Evolutionary conservation across 805 yeast genomes (phyloP), one percentile per base, ranked within the genome.

Genomic region (Candida maltosa): DNA sequence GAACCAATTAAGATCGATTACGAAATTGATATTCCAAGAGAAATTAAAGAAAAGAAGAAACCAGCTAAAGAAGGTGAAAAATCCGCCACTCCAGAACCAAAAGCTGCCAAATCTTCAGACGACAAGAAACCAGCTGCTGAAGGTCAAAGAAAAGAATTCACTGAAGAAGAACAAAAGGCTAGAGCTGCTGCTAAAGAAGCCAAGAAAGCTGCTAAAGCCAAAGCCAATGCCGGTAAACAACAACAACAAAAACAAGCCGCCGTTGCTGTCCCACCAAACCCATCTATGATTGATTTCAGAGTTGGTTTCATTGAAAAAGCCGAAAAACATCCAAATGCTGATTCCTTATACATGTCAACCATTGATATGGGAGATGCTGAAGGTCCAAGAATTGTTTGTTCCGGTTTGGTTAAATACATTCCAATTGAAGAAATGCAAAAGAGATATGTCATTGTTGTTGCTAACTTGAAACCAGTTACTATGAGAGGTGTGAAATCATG

Each of bases 221-320:
- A 73, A 47, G 78, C 78, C 16, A 70, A 76, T 58, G 77, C 80
- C 49, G 69, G n/a, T n/a, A n/a, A 64, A 36, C 62, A 60, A 35
- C 54, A 57, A 31, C 74, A 75, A 39, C 69, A 73, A 53, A 74
- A 75, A 39, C 68, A 73, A 52, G 60, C 59, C 32, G 70, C 69
- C 26, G 66, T 69, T 30, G 65, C 70, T 30, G 81, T 72, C 22
- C 83, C 85, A 36, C 82, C 91, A 49, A 72, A 70, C 49, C 96
- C 97, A 39, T 76, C 95, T 14, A 69, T 81, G 73, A 79, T 93
- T 56, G 97, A 89, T 58, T 79, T 93, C 65, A 80, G 95, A 58
- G 96, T 93, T 44, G 99, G 99, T 35, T 87, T 82, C 73, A 93
- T 93, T 55, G 88, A 91, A 69, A 93, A 94, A 70, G 96, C 97